Base-by-base conservation (phyloP, 106 monocot species). In the Dendrobium officinale region DNA sequence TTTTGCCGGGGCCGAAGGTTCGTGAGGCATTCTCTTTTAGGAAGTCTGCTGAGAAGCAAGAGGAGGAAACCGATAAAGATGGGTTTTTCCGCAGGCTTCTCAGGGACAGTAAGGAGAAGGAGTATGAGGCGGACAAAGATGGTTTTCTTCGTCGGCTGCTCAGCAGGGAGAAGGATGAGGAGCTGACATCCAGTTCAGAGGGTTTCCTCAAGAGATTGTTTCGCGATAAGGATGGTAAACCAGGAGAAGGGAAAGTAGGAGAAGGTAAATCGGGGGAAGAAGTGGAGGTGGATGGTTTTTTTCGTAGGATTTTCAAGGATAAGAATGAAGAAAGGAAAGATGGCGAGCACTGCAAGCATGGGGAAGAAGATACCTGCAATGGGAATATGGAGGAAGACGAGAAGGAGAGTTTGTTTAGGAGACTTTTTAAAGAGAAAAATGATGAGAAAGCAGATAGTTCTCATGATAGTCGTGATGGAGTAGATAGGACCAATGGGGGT, bases 1-100 rank as follows among this genome's bases (percentile, higher is more conserved):
- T 99, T 45, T 91, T 94, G 49, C 94, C 94, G 0, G 95, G 99
- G 26, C 86, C 99, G 4, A 95, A 95, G 75, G 80, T 93, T 67
- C 86, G 91, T 31, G 95, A 95, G 67, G 88, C 89, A 15, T 55
- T 93, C n/a, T 84, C 91, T 31, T 99, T 93, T 75, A 89, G 93
- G 74, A 95, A 91, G 75, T 93, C 93, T 16, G 66, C 83, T 64
- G 95, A 95, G 44, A 93, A 89, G 84, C 92, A 92, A 5, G 90
- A 86, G 24, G 89, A 90, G 77, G 88, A 88, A 22, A 22, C 58
- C 5, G 91, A 91, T 45, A 86, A 84, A 78, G 88, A 91, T 77
- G 85, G 87, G 47, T 87, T 90, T 49, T 90, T 90, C 72, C 80
- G 77, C 22, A 85, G 90, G 74, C 79, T 90, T 78, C 80, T 87